A percentile compares a stretch with the other conserved stretches of the same genome.
Conservation (phyloP, 208 protist genomes). For the Crithidia brevicula region DNA sequence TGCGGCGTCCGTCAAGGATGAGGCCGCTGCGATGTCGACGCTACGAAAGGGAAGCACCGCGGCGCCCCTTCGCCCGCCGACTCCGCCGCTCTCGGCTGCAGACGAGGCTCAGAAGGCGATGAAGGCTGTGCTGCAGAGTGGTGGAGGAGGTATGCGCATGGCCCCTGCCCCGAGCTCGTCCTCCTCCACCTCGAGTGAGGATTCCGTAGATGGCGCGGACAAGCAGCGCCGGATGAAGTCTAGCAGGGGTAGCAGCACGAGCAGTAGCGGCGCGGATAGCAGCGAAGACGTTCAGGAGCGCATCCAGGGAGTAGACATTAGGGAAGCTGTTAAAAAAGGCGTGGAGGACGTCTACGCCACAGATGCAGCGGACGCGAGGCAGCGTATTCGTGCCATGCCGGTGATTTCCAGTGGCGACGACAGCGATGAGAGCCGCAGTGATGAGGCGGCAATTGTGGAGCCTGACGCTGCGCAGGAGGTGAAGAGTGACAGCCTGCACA, state of each 20-base stretch:
- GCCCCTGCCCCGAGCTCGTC: constrained; percentile 11
- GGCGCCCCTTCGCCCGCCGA: background rate
- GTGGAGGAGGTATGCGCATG: constrained; percentile 1
- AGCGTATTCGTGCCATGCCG: constrained; percentile 7
- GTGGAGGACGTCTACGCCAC: no score
- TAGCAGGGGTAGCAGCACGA: background rate
- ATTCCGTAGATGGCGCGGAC: background rate
- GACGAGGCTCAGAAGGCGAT: background rate
- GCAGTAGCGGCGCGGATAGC: background rate
- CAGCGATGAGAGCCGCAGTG: background rate
- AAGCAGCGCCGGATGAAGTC: background rate
- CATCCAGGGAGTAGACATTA: no score
- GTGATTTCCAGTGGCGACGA: constrained; percentile 10
- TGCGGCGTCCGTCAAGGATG: background rate
- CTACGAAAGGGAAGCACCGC: background rate
- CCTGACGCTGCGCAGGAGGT: background rate
- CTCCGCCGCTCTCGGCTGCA: background rate
- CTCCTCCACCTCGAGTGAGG: constrained; percentile 1
- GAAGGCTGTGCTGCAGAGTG: background rate
- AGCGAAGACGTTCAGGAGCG: no score
- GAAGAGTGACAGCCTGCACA: background rate
- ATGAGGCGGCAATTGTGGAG: background rate
- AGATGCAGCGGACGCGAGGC: background rate
- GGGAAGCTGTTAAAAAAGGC: no score
- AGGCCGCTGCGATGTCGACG: no score